Conservation (phyloP, 1,139 yeast species). For the Lodderomyces orthopsilosis region DNA sequence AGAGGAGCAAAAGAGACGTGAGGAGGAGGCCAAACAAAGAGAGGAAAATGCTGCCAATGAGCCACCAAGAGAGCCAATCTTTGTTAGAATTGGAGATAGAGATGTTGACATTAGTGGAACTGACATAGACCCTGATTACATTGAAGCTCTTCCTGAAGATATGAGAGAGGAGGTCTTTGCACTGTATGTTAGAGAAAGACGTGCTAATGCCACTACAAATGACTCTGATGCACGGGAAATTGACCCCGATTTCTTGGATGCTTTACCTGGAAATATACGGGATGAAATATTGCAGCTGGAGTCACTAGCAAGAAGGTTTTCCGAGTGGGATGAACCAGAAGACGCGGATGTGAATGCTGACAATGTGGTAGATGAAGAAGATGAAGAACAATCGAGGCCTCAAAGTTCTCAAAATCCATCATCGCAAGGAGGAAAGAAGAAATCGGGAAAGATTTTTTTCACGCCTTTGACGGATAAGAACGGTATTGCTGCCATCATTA, state of each 20-base stretch:
- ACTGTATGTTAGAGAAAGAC: constrained; percentile 72
- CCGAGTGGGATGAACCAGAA: constrained; percentile 26
- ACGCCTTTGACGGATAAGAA: constrained; percentile 72
- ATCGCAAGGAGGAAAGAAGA: constrained; percentile 3
- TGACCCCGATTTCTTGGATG: constrained; percentile 79
- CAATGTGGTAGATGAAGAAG: constrained; percentile 19
- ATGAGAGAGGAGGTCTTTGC: constrained; percentile 91
- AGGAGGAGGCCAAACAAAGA: constrained; percentile 36
- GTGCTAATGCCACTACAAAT: constrained; percentile 50
- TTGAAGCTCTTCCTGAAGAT: constrained; percentile 88
- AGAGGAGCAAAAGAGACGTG: constrained; percentile 32
- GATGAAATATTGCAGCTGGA: constrained; percentile 75
- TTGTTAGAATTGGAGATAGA: constrained; percentile 73
- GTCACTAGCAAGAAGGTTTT: constrained; percentile 43
- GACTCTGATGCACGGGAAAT: constrained; percentile 57
- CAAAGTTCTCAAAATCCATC: not conserved
- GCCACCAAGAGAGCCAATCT: constrained; percentile 45
- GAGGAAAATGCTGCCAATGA: constrained; percentile 25
- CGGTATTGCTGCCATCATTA: constrained; percentile 72
- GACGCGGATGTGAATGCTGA: constrained; percentile 22
- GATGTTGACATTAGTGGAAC: constrained; percentile 86
- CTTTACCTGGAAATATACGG: constrained; percentile 73
- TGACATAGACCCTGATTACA: constrained; percentile 88
- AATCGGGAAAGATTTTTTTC: constrained; percentile 39
- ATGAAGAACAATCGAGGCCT: constrained; percentile 1